Conservation (phyloP, 805 yeast genomes). For the Candida argentea region DNA sequence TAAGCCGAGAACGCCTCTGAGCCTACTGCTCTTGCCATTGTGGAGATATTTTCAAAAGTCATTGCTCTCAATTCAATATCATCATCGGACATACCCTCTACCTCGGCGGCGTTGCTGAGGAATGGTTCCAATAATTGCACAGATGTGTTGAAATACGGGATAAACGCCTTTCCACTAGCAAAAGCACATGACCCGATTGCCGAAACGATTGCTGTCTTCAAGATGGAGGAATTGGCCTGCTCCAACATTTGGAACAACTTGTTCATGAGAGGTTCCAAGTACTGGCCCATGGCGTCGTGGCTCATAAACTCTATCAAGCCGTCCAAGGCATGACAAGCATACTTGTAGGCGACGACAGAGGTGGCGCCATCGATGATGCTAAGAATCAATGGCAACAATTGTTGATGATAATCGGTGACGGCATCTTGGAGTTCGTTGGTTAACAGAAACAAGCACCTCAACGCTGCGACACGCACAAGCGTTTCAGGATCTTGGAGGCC, state of each 20-base stretch:
- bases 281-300: conserved; percentile 70
- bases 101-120: conserved; percentile 54
- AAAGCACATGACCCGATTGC: conserved; percentile 97
- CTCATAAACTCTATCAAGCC: conserved; percentile 87
- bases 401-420: conserved; percentile 75
- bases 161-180: conserved; percentile 82
- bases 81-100: conserved; percentile 76
- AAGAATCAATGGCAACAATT: conserved; percentile 77
- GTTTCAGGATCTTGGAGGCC: conserved; percentile 73
- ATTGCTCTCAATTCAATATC: conserved; percentile 86
- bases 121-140: conserved; percentile 75
- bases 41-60: conserved; percentile 87
- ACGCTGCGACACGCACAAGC: conserved; percentile 76
- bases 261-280: conserved; percentile 84
- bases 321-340: conserved; percentile 86
- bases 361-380: conserved; percentile 79
- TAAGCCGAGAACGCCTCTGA: conserved; percentile 76
- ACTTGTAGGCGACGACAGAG: conserved; percentile 73
- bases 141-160: conserved; percentile 78
- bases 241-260: conserved; percentile 78
- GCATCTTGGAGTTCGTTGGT: conserved; percentile 78
- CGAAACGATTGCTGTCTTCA: conserved; percentile 75
- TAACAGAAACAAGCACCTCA: conserved; percentile 68
- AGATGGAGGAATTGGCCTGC: conserved; percentile 61
- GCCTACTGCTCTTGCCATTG: conserved; percentile 96